Percentiles rank a stretch among this genome's conserved stretches.
phyloP scores from a whole-genome alignment of 2,329 filamentous ascomycete species.

The Tolypocladium endophyticum region DNA sequence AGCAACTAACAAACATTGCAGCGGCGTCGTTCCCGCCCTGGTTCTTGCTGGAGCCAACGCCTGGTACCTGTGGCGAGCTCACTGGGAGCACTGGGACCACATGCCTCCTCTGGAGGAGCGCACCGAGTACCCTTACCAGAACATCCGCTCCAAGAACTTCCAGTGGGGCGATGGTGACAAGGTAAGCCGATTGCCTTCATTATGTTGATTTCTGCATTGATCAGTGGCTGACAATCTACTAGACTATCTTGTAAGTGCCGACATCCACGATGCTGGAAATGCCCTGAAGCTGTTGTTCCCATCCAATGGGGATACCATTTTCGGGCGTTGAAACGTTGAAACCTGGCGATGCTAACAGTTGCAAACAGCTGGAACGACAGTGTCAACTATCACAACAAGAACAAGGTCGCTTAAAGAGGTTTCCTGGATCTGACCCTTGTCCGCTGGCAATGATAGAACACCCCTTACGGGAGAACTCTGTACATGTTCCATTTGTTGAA shows the following conservation, averaged over 20 bases:
- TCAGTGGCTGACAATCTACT: constrained; percentile 14
- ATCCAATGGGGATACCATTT: not conserved
- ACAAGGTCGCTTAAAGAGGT: constrained; percentile 48
- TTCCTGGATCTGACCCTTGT: constrained; percentile 6
- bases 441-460: constrained; percentile 16
- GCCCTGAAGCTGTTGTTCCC: not conserved
- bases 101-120: constrained; percentile 81
- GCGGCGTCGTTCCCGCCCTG: constrained; percentile 64
- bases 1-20: constrained; percentile 24
- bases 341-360: not conserved
- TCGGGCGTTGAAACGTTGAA: not conserved
- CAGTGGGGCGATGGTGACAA: constrained; percentile 94
- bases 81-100: constrained; percentile 94
- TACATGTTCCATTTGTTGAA: constrained; percentile 23
- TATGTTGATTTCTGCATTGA: not conserved
- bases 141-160: constrained; percentile 94
- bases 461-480: constrained; percentile 15
- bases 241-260: constrained; percentile 43
- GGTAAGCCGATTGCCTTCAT: constrained; percentile 35
- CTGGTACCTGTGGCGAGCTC: constrained; percentile 84
- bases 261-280: not conserved
- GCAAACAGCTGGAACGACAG: constrained; percentile 74
- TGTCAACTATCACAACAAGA: constrained; percentile 96
- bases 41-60: constrained; percentile 69
- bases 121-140: constrained; percentile 91